phyloP scores from a whole-genome alignment of 108 stramenopile species.

The Chaetoceros muelleri region DNA sequence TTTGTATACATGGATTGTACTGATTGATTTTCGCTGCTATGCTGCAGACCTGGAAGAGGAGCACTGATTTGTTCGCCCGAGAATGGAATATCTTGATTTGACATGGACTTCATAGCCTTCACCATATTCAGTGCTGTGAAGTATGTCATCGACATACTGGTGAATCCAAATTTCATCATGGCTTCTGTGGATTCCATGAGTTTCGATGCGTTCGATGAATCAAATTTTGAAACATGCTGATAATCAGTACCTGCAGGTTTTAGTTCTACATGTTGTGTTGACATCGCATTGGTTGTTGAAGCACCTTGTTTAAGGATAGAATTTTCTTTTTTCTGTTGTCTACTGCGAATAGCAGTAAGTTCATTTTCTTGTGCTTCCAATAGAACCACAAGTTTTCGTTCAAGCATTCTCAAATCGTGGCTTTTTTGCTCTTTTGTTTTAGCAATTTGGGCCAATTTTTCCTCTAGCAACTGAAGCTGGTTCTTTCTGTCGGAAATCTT shows the following conservation, averaged over 20 bases:
- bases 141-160: constrained; percentile 86
- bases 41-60: background rate
- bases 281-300: background rate
- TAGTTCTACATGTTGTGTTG: background rate
- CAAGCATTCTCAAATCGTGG: constrained; percentile 66
- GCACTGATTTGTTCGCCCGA: background rate
- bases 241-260: background rate
- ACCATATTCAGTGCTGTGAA: constrained; percentile 86
- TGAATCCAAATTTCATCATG: constrained; percentile 89
- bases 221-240: constrained; percentile 30
- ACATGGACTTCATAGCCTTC: constrained; percentile 72
- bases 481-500: constrained; percentile 76
- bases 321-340: constrained; percentile 51
- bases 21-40: background rate
- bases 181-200: constrained; percentile 83
- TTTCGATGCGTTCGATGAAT: constrained; percentile 70
- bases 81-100: background rate
- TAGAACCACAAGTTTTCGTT: constrained; percentile 80
- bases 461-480: constrained; percentile 51
- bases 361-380: constrained; percentile 84
- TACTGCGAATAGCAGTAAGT: constrained; percentile 52
- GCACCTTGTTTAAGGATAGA: constrained; percentile 8
- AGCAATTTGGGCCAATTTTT: constrained; percentile 48
- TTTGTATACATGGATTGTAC: background rate
- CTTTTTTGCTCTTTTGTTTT: constrained; percentile 60